Conservation (phyloP, 1,139 yeast species). For the Wickerhamomyces sp. region DNA sequence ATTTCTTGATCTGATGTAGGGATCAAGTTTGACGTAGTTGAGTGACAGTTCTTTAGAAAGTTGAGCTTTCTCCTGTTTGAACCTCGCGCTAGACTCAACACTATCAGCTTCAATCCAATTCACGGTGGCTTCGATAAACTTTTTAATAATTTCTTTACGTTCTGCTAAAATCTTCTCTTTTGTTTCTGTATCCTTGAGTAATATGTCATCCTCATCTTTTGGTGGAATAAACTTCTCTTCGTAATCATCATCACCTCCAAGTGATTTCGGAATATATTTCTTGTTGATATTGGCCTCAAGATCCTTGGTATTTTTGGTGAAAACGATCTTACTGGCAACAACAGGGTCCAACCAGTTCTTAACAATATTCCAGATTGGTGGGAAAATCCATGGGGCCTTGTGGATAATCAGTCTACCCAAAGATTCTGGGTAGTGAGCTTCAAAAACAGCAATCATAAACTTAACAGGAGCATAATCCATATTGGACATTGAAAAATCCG, state of each 20-base stretch:
- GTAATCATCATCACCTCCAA: conserved; percentile 63
- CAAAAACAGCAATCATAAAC: conserved; percentile 71
- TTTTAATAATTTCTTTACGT: conserved; percentile 41
- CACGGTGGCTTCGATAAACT: conserved; percentile 53
- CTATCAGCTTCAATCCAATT: conserved; percentile 59
- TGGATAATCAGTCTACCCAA: conserved; percentile 72
- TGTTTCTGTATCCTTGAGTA: conserved; percentile 36
- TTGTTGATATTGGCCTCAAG: conserved; percentile 49
- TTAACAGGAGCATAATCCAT: conserved; percentile 83
- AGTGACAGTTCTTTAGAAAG: conserved; percentile 44
- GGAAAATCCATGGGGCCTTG: conserved; percentile 88
- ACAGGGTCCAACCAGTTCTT: conserved; percentile 88
- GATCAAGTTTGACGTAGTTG: conserved; percentile 62
- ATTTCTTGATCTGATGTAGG: conserved; percentile 66
- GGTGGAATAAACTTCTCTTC: conserved; percentile 56
- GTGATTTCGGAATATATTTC: conserved; percentile 48
- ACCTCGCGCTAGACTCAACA: conserved; percentile 37
- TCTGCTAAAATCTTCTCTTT: conserved; percentile 38
- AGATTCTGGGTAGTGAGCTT: conserved; percentile 85
- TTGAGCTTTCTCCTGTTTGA: conserved; percentile 41
- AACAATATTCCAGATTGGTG: conserved; percentile 80
- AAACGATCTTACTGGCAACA: conserved; percentile 74
- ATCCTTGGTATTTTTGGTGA: conserved; percentile 60
- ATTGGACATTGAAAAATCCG: conserved; percentile 69
- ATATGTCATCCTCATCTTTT: conserved; percentile 40